phyloP scores from a whole-genome alignment of 2,329 filamentous ascomycete genomes.

The Lecanicillium sp. region DNA sequence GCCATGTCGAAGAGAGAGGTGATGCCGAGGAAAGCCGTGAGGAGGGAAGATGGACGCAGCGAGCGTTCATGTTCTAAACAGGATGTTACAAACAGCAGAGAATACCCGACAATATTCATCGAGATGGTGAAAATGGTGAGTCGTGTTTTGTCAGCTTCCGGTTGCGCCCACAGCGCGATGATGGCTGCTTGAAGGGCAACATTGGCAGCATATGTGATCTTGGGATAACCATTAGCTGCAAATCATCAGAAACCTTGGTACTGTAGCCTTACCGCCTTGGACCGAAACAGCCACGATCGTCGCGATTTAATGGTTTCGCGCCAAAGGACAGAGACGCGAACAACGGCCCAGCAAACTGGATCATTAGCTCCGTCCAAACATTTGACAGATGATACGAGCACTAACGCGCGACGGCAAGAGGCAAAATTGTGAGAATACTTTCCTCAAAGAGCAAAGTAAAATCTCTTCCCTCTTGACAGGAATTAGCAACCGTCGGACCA shows the following conservation, averaged over 20 bases:
- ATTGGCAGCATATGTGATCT: conserved; percentile 4
- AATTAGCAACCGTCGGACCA: too few species aligned
- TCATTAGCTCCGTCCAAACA: too few species aligned
- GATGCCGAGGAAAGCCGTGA: conserved; percentile 21
- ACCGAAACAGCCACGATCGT: conserved; percentile 4
- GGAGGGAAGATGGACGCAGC: conserved; percentile 23
- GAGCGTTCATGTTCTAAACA: conserved; percentile 23
- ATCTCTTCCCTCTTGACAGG: too few species aligned
- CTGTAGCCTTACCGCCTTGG: neutral
- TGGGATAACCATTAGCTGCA: neutral
- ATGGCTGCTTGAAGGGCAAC: conserved; percentile 11
- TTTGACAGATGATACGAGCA: too few species aligned
- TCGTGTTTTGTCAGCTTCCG: conserved; percentile 9
- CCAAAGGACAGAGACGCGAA: too few species aligned
- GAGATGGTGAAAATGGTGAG: conserved; percentile 12
- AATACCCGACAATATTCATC: conserved; percentile 11
- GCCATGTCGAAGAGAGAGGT: conserved; percentile 24
- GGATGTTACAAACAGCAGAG: conserved; percentile 15
- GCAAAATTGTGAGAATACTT: conserved; percentile 15
- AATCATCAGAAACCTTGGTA: too few species aligned
- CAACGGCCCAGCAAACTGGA: too few species aligned
- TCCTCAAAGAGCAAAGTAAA: conserved; percentile 22
- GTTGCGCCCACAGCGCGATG: conserved; percentile 12
- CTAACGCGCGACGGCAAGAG: conserved; percentile 13
- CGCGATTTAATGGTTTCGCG: too few species aligned